Percentiles rank a stretch among this genome's conserved stretches.
Conservation (phyloP, 1,284 basidiomycete genomes). For the Puccinia polysora region DNA sequence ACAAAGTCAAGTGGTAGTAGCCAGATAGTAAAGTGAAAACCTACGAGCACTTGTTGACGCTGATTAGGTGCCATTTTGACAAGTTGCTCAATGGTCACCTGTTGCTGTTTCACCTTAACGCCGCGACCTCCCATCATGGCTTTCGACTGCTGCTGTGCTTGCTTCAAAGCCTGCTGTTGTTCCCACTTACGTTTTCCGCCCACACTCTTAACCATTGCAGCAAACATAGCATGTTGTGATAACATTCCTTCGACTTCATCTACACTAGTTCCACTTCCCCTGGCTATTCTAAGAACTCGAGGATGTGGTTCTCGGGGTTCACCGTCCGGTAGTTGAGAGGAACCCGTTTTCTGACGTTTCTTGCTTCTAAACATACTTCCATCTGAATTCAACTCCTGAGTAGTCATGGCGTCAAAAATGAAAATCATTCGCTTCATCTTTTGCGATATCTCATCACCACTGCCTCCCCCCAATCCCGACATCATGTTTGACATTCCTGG, state of each 20-base stretch:
- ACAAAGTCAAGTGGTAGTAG: neutral
- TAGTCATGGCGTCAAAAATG: constrained; percentile 97
- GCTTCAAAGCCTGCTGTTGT: constrained; percentile 37
- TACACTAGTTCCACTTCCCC: constrained; percentile 91
- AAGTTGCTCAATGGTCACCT: constrained; percentile 40
- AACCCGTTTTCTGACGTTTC: constrained; percentile 29
- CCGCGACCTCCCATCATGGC: constrained; percentile 21
- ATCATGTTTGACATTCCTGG: constrained; percentile 88
- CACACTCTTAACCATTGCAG: constrained; percentile 92
- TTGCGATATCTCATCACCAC: constrained; percentile 75
- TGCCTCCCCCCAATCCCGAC: constrained; percentile 67
- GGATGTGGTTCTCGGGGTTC: constrained; percentile 58
- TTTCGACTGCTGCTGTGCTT: constrained; percentile 35
- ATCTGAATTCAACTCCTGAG: constrained; percentile 89
- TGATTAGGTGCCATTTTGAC: constrained; percentile 40
- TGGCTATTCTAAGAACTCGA: constrained; percentile 80
- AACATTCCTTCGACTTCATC: constrained; percentile 94
- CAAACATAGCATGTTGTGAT: constrained; percentile 94
- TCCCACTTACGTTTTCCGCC: constrained; percentile 90
- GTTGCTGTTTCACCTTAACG: constrained; percentile 33
- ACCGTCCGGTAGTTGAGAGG: constrained; percentile 41
- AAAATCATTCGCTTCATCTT: constrained; percentile 98
- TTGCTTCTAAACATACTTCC: constrained; percentile 65
- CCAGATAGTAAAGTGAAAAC: neutral
- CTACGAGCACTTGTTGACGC: constrained; percentile 37